A percentile compares a stretch with the other conserved stretches of the same genome.
Conservation (phyloP, 495 filamentous ascomycete species). For the Lophiotrema nucula region DNA sequence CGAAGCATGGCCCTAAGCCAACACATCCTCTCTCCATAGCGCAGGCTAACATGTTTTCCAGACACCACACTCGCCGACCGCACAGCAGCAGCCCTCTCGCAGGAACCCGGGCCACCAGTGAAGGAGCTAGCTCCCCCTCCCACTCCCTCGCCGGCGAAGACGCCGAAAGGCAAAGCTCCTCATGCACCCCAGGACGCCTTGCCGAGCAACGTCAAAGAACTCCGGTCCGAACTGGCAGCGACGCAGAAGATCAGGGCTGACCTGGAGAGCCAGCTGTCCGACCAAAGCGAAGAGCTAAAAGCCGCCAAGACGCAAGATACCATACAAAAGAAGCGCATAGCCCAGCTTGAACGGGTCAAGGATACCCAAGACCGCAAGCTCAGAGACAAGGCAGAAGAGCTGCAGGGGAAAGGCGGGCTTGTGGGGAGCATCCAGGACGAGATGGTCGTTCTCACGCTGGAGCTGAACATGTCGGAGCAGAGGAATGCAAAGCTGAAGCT, state of each 20-base stretch:
- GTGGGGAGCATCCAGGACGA: slow-evolving; percentile 91
- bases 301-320: slow-evolving; percentile 37
- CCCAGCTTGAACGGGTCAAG: slow-evolving; percentile 62
- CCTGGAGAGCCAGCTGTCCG: slow-evolving; percentile 35
- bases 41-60: slow-evolving; percentile 14
- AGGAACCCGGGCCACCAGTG: slow-evolving; percentile 3
- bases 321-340: slow-evolving; percentile 54
- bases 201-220: slow-evolving; percentile 22
- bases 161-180: slow-evolving; percentile 14
- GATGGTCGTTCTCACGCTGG: slow-evolving; percentile 75
- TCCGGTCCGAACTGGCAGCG: slow-evolving; percentile 40
- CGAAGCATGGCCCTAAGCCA: too few relatives aligned
- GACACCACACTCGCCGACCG: slow-evolving; percentile 47
- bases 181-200: slow-evolving; percentile 8
- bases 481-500: slow-evolving; percentile 61
- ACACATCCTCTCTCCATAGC: too few relatives aligned
- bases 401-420: slow-evolving; percentile 75
- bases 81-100: slow-evolving; percentile 34
- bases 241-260: slow-evolving; percentile 40
- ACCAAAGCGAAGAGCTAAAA: slow-evolving; percentile 34
- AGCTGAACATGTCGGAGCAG: slow-evolving; percentile 82
- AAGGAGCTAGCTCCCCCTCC: neutral
- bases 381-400: slow-evolving; percentile 80
- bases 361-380: slow-evolving; percentile 59
- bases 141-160: slow-evolving; percentile 12